Evolutionary conservation across 1,284 basidiomycete genomes (phyloP).

Genomic region (Ganoderma resinaceum): DNA sequence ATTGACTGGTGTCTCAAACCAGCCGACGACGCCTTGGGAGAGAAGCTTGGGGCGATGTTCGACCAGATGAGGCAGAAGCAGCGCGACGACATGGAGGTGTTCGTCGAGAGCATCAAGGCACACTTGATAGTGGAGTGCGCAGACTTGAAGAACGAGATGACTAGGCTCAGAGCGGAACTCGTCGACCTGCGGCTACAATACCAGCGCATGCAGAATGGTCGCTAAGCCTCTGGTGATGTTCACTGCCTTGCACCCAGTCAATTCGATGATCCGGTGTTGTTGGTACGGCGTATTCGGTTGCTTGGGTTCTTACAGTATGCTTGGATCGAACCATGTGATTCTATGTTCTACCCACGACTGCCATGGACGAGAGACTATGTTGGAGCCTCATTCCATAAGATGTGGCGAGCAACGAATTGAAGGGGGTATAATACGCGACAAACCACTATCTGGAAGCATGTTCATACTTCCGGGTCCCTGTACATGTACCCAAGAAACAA

Average conservation of each 20-base stretch:
- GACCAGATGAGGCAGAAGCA: slow-evolving; percentile 5
- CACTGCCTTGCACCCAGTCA: too few species aligned
- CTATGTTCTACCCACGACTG: not conserved
- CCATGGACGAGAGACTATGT: not conserved
- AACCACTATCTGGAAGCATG: too few species aligned
- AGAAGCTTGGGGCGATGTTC: not conserved
- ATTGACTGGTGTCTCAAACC: not conserved
- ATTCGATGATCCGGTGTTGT: not conserved
- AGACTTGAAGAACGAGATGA: slow-evolving; percentile 6
- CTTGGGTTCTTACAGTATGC: not conserved
- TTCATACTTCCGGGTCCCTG: too few species aligned
- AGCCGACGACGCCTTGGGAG: not conserved
- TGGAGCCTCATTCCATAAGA: not conserved
- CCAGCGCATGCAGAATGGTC: not conserved
- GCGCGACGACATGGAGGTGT: not conserved
- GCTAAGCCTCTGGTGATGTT: not conserved
- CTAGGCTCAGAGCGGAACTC: not conserved
- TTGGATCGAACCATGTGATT: not conserved
- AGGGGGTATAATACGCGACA: not conserved
- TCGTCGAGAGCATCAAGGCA: not conserved
- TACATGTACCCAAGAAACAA: too few species aligned
- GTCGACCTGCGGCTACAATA: not conserved
- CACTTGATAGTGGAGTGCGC: not conserved
- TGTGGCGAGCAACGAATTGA: not conserved
- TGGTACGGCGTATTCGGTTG: not conserved